A percentile compares a stretch with the other conserved stretches of the same genome.
Conservation (phyloP, 1,284 basidiomycete species). For the Bondarzewia mesenterica region DNA sequence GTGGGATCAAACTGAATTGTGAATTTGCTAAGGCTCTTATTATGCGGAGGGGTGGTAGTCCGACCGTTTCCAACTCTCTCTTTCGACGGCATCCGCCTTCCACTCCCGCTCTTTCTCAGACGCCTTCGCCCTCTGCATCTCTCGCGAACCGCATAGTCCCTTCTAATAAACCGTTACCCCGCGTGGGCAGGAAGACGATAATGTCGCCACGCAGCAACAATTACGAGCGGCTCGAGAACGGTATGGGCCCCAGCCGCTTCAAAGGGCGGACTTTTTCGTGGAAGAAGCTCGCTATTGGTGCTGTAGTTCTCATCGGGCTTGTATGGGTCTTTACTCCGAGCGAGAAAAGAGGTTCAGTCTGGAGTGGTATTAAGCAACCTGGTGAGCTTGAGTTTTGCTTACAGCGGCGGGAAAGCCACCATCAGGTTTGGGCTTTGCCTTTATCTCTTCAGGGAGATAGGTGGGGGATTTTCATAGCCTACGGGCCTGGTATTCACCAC, state of each 20-base stretch:
- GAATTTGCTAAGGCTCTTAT: no score
- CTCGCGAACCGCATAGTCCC: background rate
- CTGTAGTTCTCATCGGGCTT: conserved; percentile 42
- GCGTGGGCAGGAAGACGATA: conserved; percentile 12
- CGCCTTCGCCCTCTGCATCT: background rate
- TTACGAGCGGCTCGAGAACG: conserved; percentile 60
- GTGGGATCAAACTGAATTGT: no score
- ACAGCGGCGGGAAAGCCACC: no score
- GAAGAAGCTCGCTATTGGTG: conserved; percentile 60
- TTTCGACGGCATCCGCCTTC: conserved; percentile 1
- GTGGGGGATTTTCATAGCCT: no score
- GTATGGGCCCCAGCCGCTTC: conserved; percentile 38
- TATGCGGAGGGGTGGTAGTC: no score
- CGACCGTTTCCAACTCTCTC: background rate
- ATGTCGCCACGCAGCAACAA: conserved; percentile 39
- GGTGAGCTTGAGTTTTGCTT: conserved; percentile 4
- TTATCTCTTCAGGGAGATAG: no score
- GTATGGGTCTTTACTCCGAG: conserved; percentile 60
- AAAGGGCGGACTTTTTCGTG: conserved; percentile 35
- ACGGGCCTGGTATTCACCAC: no score
- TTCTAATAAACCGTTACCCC: background rate
- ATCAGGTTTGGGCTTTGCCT: no score
- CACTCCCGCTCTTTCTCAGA: background rate
- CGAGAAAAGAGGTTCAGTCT: conserved; percentile 16
- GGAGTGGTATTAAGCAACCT: conserved; percentile 4